Evolutionary conservation across 2,329 filamentous ascomycete genomes (phyloP), one percentile per base, ranked within the genome.

Genomic region (Colletotrichum sp.): DNA sequence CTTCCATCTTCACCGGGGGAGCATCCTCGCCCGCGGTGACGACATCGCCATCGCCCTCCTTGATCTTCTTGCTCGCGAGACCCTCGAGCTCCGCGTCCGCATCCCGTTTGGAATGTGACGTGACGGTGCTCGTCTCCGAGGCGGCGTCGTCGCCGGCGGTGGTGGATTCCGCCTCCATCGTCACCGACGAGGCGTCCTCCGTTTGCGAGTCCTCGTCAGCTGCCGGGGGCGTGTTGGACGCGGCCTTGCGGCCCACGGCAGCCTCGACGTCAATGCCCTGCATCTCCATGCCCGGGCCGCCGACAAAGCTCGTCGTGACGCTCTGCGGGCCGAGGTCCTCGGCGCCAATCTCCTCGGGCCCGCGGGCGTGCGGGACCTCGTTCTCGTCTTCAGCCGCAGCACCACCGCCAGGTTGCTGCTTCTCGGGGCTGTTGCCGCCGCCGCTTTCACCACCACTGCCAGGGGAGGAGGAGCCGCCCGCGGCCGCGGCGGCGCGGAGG

Each of bases 271-370:
- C 89, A 75, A 93, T 91, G 15, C 87, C 89, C 68, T 88, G 87
- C 83, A 90, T 88, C 64, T 87, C 86, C n/a, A 89, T 79, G 48
- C 85, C 82, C 39, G 80, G 82, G 60, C 86, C 84, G 71, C 87
- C 83, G 27, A 85, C 81, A 73, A 83, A 83, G 66, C 82, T 85
- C 55, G 83, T 86, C 18, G 82, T 86, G 70, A 84, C 86, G 68
- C 78, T 85, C 84, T 95, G 96, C 12, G 94, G 93, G 0, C 97
- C 97, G 78, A 95, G 94, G 82, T 99, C 97, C 79, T 95, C 93
- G 75, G 96, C 92, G 6, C 96, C 96, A 66, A 98, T 94, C 79
- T 95, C 90, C 34, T 95, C 92, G 0, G 97, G 97, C 0, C 96
- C 96, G 55, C 95, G 90, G 1, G 94, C 95, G 84, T 98, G 95